A percentile compares a stretch with the other conserved stretches of the same genome.
Conservation (phyloP, 2,329 filamentous ascomycete genomes). For the Helminthosporium solani region DNA sequence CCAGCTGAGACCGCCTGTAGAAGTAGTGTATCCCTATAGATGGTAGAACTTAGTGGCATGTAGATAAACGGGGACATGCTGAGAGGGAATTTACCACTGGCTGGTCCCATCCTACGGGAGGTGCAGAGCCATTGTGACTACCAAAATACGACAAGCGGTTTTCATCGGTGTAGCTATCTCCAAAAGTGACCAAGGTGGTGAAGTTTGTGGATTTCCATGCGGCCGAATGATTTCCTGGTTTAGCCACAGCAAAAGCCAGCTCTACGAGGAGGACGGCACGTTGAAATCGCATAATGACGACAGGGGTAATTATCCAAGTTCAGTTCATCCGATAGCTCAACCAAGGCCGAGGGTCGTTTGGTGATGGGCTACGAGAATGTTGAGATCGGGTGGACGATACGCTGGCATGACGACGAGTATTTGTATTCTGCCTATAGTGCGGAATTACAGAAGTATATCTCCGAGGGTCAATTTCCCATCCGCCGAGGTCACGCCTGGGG, state of each 20-base stretch:
- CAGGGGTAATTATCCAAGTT: too few relatives aligned
- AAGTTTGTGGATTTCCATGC: conserved; percentile 52
- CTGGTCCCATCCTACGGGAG: conserved; percentile 61
- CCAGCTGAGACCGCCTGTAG: conserved; percentile 69
- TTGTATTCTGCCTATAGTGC: conserved; percentile 9
- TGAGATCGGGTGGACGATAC: conserved; percentile 13
- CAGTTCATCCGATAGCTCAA: too few relatives aligned
- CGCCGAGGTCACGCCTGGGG: not conserved
- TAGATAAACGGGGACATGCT: conserved; percentile 6
- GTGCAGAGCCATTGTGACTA: conserved; percentile 55
- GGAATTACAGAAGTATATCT: not conserved
- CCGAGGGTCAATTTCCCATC: conserved; percentile 1
- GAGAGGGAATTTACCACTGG: too few relatives aligned
- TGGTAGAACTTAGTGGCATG: conserved; percentile 4
- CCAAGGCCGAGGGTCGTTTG: not conserved
- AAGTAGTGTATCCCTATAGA: conserved; percentile 51
- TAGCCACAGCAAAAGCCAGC: conserved; percentile 19
- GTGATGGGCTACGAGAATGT: not conserved
- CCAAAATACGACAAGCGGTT: conserved; percentile 65
- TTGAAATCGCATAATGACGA: conserved; percentile 21
- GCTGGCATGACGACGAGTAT: conserved; percentile 10
- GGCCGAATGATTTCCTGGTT: conserved; percentile 20
- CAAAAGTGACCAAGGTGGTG: conserved; percentile 67
- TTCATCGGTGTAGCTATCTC: conserved; percentile 77
- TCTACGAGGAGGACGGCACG: conserved; percentile 23